Percentiles rank a stretch among this genome's conserved stretches.
phyloP scores from a whole-genome alignment of 805 yeast species.

The Wickerhamiella brachini region DNA sequence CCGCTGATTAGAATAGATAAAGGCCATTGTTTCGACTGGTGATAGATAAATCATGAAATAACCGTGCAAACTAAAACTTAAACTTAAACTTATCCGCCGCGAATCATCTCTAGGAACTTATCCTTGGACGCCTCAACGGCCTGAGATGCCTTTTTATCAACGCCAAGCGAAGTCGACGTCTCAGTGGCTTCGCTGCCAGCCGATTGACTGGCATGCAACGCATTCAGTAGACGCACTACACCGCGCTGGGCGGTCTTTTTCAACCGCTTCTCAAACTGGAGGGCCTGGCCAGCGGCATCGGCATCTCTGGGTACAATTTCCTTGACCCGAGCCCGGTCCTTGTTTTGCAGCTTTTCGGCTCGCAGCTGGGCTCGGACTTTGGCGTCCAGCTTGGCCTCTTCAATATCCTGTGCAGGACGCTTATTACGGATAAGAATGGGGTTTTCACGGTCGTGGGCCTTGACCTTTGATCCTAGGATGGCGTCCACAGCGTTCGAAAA shows the following conservation, averaged over 20 bases:
- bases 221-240: constrained; percentile 73
- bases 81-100: constrained; percentile 18
- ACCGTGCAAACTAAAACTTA: no score
- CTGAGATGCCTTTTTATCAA: constrained; percentile 27
- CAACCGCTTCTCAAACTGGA: constrained; percentile 55
- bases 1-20: no score
- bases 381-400: constrained; percentile 66
- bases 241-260: constrained; percentile 81
- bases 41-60: no score
- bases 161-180: constrained; percentile 8
- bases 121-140: constrained; percentile 73
- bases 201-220: constrained; percentile 65
- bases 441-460: constrained; percentile 77
- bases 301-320: constrained; percentile 48
- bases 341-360: constrained; percentile 54
- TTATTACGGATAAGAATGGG: constrained; percentile 81
- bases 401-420: constrained; percentile 58
- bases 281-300: constrained; percentile 39
- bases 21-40: no score
- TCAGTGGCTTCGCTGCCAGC: constrained; percentile 29
- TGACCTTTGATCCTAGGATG: constrained; percentile 68
- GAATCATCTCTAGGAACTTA: constrained; percentile 75
- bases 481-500: constrained; percentile 79
- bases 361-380: constrained; percentile 62
- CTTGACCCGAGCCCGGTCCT: constrained; percentile 53